Conservation (phyloP, 371 early-diverging fungal species). For the Mucor racemosus region DNA sequence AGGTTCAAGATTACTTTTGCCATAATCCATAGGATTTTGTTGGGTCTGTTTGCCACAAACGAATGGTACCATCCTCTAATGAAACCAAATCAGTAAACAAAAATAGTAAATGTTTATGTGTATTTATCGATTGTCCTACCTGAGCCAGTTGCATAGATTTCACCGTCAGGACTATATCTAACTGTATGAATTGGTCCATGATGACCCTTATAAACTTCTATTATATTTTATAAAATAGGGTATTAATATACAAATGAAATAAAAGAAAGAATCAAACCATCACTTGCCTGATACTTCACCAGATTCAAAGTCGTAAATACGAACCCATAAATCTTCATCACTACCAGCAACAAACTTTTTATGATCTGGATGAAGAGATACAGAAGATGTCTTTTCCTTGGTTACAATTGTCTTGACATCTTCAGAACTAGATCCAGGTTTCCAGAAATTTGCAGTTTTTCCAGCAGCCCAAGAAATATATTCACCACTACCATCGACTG, state of each 20-base stretch:
- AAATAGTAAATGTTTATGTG: no score
- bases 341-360: conserved; percentile 80
- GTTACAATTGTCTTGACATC: conserved; percentile 27
- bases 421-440: conserved; percentile 52
- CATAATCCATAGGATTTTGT: conserved; percentile 77
- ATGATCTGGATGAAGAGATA: conserved; percentile 80
- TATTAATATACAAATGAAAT: neutral
- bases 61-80: conserved; percentile 76
- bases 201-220: conserved; percentile 85
- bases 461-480: conserved; percentile 77
- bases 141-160: conserved; percentile 87
- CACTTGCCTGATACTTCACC: conserved; percentile 64
- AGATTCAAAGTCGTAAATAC: conserved; percentile 75
- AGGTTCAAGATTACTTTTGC: conserved; percentile 44
- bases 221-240: neutral
- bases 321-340: conserved; percentile 77
- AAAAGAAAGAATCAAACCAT: neutral
- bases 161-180: conserved; percentile 89
- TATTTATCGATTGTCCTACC: no score
- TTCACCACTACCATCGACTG: conserved; percentile 70
- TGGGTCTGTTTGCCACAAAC: conserved; percentile 78
- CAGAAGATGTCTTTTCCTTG: conserved; percentile 71
- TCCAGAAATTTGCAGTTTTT: conserved; percentile 75
- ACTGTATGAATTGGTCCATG: conserved; percentile 88
- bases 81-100: no score